Evolutionary conservation across 208 protist genomes (phyloP), one percentile per base, ranked within the genome.

Genomic region (Leishmania tropica): DNA sequence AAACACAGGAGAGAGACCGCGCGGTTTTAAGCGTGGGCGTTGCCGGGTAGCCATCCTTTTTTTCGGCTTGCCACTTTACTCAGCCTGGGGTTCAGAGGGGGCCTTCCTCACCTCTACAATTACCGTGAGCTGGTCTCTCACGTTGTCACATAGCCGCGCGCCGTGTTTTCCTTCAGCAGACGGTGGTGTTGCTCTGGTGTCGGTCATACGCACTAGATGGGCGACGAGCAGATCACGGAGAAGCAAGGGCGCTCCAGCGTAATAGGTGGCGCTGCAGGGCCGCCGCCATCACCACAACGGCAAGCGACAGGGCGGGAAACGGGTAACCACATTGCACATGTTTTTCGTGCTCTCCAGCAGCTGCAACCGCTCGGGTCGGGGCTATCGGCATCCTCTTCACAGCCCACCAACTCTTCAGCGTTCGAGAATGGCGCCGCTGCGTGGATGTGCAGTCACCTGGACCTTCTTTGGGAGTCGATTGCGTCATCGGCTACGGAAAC

Each of bases 401-500:
- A 24, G 17, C 15, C 10, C 45, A 19, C 70, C 37, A 2, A 21
- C 10, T 17, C 21, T 37, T 19, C 53, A 24, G 53, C 51, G n/a
- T 70, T 78, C 19, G 58, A 65, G 53, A 74, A 75, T 42, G 83
- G 78, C 4, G 83, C 78, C 7, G 78, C 77, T n/a, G 83, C 78
- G 64, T 82, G 77, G 83, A 75, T 85, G 78, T 85, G 83, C 67
- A 70, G 65, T 72, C 73, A 76, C 7, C 78, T 85, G 24, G 83
- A 85, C 19, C n/a, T 58, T n/a, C 62, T 81, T 15, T 85, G 83
- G 82, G 78, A 73, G 17, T 58, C 70, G 51, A 53, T 35, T 24
- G 58, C 65, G 21, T 45, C 75, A 19, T 60, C 76, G 51, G 65
- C 35, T 58, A 28, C 76, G 45, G n/a, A 40, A 53, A 53, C n/a